Conservation (phyloP, 2,329 filamentous ascomycete species). For the Thielaviopsis euricoi region DNA sequence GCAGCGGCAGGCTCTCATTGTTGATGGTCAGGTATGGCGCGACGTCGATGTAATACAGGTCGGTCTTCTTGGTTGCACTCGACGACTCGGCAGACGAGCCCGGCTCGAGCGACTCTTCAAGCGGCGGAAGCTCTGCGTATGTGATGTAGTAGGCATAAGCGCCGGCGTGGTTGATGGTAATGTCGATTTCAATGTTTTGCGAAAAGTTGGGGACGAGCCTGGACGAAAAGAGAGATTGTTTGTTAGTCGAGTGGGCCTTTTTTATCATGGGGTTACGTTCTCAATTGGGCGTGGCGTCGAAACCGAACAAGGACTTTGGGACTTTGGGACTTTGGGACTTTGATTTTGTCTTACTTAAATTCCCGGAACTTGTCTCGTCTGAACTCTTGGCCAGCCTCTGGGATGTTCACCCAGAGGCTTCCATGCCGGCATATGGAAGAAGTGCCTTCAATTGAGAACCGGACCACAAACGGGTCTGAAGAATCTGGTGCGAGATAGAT, state of each 20-base stretch:
- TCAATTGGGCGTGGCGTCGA: neutral
- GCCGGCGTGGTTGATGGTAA: slow-evolving; percentile 68
- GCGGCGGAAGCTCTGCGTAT: slow-evolving; percentile 71
- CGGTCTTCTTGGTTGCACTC: slow-evolving; percentile 40
- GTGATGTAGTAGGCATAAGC: slow-evolving; percentile 91
- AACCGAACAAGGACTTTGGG: no score
- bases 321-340: no score
- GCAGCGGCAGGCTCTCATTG: slow-evolving; percentile 58
- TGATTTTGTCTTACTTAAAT: slow-evolving; percentile 59
- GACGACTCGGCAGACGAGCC: slow-evolving; percentile 17
- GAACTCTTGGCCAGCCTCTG: slow-evolving; percentile 58
- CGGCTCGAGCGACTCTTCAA: slow-evolving; percentile 34
- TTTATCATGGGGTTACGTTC: neutral
- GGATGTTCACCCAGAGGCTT: slow-evolving; percentile 93
- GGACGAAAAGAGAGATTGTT: neutral
- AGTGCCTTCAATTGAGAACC: slow-evolving; percentile 84
- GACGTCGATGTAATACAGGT: slow-evolving; percentile 84
- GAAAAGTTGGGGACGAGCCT: slow-evolving; percentile 90
- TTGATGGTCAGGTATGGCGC: slow-evolving; percentile 64
- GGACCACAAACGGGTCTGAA: slow-evolving; percentile 57
- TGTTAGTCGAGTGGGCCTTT: neutral
- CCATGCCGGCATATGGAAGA: slow-evolving; percentile 92
- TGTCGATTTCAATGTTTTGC: slow-evolving; percentile 72
- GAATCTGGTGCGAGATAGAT: slow-evolving; percentile 72
- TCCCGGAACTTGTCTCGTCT: slow-evolving; percentile 65